Percentiles rank a stretch among this genome's conserved stretches.
Evolutionary conservation across 371 early-diverging fungal genomes (phyloP).

Genomic region (Mortierella sp.): DNA sequence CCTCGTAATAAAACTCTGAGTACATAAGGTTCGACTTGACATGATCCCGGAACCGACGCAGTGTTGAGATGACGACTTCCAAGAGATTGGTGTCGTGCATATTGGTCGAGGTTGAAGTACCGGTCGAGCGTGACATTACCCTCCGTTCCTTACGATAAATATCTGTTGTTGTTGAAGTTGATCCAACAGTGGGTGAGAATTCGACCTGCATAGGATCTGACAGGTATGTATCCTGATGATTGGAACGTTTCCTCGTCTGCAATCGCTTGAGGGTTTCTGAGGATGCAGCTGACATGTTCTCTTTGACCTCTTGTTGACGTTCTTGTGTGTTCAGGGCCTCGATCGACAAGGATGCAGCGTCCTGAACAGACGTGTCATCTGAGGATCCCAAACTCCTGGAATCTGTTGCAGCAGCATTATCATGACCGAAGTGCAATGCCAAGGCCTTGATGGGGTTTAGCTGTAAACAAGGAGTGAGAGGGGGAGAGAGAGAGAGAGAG

Average conservation of each 20-base stretch:
- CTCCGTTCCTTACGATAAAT: slow-evolving; percentile 6
- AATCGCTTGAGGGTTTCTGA: slow-evolving; percentile 29
- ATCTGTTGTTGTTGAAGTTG: not conserved
- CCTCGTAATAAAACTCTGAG: slow-evolving; percentile 22
- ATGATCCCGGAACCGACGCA: slow-evolving; percentile 42
- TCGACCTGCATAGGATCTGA: slow-evolving; percentile 46
- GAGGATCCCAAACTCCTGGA: not conserved
- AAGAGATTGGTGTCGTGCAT: slow-evolving; percentile 22
- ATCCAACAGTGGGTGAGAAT: slow-evolving; percentile 24
- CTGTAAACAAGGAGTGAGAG: slow-evolving; percentile 1
- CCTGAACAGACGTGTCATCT: too few relatives aligned
- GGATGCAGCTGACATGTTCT: slow-evolving; percentile 39
- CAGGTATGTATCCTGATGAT: slow-evolving; percentile 7
- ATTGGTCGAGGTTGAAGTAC: slow-evolving; percentile 28
- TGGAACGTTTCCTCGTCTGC: slow-evolving; percentile 31
- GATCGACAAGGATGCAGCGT: not conserved
- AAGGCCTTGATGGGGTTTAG: slow-evolving; percentile 27
- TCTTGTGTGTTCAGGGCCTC: not conserved
- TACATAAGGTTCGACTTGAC: slow-evolving; percentile 32
- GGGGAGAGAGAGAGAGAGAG: not conserved
- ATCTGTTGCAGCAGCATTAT: not conserved
- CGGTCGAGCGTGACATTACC: slow-evolving; percentile 23
- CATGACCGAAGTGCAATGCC: slow-evolving; percentile 14
- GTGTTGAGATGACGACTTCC: slow-evolving; percentile 38
- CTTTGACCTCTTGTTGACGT: slow-evolving; percentile 11